Percentiles rank a stretch among this genome's conserved stretches.
phyloP scores from a whole-genome alignment of 176 grass and related monocot species.

The Cenchrus americanus region DNA sequence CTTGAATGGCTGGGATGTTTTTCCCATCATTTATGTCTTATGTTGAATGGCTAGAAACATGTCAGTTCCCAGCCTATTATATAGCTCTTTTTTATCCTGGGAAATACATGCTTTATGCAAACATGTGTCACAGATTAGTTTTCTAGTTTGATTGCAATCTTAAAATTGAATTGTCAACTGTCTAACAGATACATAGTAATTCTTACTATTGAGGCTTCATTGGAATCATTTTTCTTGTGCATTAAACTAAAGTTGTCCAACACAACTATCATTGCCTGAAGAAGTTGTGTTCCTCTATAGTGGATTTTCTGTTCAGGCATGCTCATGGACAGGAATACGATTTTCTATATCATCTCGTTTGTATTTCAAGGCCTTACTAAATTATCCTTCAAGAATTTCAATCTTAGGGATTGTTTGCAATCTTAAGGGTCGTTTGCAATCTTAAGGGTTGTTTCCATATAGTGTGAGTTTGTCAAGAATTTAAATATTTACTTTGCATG shows the following conservation, averaged over 20 bases:
- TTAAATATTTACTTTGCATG: background rate
- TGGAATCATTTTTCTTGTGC: conserved; percentile 16
- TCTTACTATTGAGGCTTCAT: background rate
- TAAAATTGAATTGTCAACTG: background rate
- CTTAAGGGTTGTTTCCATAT: too few species aligned
- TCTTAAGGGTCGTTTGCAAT: too few species aligned
- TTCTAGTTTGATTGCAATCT: conserved; percentile 32
- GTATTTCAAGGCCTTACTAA: background rate
- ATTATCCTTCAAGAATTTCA: background rate
- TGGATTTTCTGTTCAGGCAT: conserved; percentile 17
- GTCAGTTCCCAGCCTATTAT: conserved; percentile 8
- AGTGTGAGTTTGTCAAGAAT: conserved; percentile 2
- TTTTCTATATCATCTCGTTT: conserved; percentile 3
- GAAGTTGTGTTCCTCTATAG: conserved; percentile 7
- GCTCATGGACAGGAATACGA: background rate
- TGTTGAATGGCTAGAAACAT: conserved; percentile 13
- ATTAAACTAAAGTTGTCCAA: conserved; percentile 23
- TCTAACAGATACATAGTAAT: background rate
- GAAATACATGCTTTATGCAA: conserved; percentile 11
- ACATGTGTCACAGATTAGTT: background rate
- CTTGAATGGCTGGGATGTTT: conserved; percentile 6
- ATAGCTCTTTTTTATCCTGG: conserved; percentile 24
- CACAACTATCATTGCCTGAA: background rate
- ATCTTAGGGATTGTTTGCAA: too few species aligned
- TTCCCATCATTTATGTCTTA: conserved; percentile 8